A percentile compares a stretch with the other conserved stretches of the same genome.
These are phyloP conservation scores for Phanerochaete sordida DNA, from an alignment of 768 basidiomycete species.

Conservation along the genomic window DNA sequence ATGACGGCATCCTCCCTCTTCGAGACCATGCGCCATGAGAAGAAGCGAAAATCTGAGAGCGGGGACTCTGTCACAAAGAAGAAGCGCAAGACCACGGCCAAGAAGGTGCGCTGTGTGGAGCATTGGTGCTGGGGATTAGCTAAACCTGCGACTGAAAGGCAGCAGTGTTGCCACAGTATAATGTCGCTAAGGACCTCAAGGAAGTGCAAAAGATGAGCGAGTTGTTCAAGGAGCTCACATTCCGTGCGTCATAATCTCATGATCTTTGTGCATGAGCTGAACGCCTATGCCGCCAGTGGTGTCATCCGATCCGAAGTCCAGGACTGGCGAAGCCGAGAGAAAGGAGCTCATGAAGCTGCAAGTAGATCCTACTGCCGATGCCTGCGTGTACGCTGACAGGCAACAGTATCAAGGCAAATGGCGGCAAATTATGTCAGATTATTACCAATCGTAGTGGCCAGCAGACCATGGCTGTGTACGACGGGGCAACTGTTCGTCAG, in stretches of 20 bases:
- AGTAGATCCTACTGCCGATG: conserved; percentile 16
- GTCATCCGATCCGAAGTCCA: conserved; percentile 69
- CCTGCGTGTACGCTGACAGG: background rate
- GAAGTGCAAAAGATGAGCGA: conserved; percentile 56
- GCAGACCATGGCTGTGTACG: conserved; percentile 58
- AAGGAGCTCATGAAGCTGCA: conserved; percentile 66
- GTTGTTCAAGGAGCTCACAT: conserved; percentile 72
- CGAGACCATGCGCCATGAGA: conserved; percentile 57
- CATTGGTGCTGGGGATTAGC: background rate
- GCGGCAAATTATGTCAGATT: conserved; percentile 63
- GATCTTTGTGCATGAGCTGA: background rate
- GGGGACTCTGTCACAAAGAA: conserved; percentile 44
- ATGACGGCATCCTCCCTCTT: conserved; percentile 62
- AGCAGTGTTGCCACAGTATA: conserved; percentile 60
- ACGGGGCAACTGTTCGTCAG: conserved; percentile 67
- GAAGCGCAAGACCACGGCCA: conserved; percentile 50
- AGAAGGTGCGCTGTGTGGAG: conserved; percentile 38
- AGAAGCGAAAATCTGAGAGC: conserved; percentile 73
- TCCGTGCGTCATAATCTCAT: conserved; percentile 51
- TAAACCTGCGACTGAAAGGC: conserved; percentile 30
- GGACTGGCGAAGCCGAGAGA: conserved; percentile 65
- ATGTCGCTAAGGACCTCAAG: conserved; percentile 53
- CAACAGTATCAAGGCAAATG: conserved; percentile 64
- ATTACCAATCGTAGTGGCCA: conserved; percentile 52
- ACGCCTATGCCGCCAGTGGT: conserved; percentile 47